Evolutionary conservation across 2,329 filamentous ascomycete species (phyloP).

Genomic region (Corynespora cassiicola): DNA sequence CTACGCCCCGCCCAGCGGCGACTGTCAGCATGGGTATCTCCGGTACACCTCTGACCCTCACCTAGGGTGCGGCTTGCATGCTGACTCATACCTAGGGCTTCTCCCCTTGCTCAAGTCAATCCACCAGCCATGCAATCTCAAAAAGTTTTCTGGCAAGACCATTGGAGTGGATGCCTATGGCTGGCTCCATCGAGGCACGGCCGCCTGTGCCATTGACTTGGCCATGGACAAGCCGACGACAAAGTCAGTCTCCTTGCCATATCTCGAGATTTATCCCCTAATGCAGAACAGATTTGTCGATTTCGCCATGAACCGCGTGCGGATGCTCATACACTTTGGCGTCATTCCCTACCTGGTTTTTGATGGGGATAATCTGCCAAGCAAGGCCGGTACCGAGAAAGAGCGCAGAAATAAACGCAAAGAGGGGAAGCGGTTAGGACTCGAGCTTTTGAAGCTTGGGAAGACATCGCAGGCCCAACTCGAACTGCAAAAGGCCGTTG

Average conservation of each 20-base stretch:
- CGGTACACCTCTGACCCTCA: no score
- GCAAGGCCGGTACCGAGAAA: conserved; percentile 86
- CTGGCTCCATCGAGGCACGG: conserved; percentile 94
- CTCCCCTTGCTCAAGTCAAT: conserved; percentile 95
- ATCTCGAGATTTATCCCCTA: conserved; percentile 13
- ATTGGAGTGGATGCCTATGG: conserved; percentile 97
- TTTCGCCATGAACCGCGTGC: conserved; percentile 86
- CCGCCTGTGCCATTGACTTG: conserved; percentile 88
- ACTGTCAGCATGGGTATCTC: conserved; percentile 54
- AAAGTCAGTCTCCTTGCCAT: conserved; percentile 64
- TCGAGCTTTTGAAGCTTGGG: conserved; percentile 82
- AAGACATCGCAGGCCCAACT: conserved; percentile 80
- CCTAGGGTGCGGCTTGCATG: conserved; percentile 21
- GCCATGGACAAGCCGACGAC: conserved; percentile 86
- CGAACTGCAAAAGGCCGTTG: conserved; percentile 93
- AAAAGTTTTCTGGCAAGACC: conserved; percentile 85
- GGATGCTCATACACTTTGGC: conserved; percentile 93
- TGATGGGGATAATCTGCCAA: conserved; percentile 92
- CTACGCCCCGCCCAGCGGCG: not conserved
- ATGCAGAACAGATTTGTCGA: conserved; percentile 75
- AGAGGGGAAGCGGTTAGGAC: conserved; percentile 75
- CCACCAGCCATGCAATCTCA: conserved; percentile 84
- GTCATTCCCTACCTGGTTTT: conserved; percentile 96
- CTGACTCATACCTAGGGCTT: conserved; percentile 66
- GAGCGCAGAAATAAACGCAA: conserved; percentile 77